Conservation (phyloP, 2,329 filamentous ascomycete genomes). For the Botrytis elliptica region DNA sequence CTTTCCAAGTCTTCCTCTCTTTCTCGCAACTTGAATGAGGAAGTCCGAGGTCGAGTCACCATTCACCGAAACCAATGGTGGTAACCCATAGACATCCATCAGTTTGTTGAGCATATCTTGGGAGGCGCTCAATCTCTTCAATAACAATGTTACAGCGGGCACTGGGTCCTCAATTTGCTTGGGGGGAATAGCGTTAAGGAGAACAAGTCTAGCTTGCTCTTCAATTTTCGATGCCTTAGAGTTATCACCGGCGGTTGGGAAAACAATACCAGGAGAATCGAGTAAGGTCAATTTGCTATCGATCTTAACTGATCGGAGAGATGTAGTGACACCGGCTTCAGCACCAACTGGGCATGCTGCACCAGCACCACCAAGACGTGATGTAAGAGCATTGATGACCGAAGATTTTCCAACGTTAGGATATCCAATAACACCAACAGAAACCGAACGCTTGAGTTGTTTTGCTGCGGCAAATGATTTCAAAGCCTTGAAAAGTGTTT, state of each 20-base stretch:
- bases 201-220: conserved; percentile 79
- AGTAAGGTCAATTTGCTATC: conserved; percentile 92
- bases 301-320: conserved; percentile 84
- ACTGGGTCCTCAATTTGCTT: conserved; percentile 93
- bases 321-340: conserved; percentile 89
- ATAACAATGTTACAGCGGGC: conserved; percentile 79
- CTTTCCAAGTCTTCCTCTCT: conserved; percentile 82
- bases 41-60: conserved; percentile 87
- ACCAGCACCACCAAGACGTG: conserved; percentile 67
- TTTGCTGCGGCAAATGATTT: conserved; percentile 83
- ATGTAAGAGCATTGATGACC: conserved; percentile 88
- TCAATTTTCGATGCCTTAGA: conserved; percentile 60
- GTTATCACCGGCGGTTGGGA: conserved; percentile 65
- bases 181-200: conserved; percentile 88
- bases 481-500: conserved; percentile 81
- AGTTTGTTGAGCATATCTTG: conserved; percentile 75
- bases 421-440: conserved; percentile 91
- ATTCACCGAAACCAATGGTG: conserved; percentile 67
- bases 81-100: conserved; percentile 78
- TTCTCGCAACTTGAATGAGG: conserved; percentile 89
- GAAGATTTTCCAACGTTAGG: conserved; percentile 96
- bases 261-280: conserved; percentile 92
- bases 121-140: conserved; percentile 73
- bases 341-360: conserved; percentile 83
- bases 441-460: conserved; percentile 84